Percentiles rank a stretch among this genome's conserved stretches.
Evolutionary conservation across 1,284 basidiomycete species (phyloP).

Genomic region (Trichosporon faecale): DNA sequence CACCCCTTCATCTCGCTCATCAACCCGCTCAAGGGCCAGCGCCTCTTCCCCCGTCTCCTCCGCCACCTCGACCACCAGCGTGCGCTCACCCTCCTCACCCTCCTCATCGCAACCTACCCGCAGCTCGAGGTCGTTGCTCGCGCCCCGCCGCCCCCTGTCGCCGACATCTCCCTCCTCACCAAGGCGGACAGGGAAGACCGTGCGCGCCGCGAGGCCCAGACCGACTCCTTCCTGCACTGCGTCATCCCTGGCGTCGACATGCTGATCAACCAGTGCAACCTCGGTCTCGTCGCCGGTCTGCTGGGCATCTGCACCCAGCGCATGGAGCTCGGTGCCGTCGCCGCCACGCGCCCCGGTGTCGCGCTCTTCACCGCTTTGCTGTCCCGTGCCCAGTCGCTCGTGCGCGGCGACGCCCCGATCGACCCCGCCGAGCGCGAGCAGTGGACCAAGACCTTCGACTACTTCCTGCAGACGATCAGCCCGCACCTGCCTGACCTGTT

Average conservation of each 20-base stretch:
- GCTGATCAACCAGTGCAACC: constrained; percentile 67
- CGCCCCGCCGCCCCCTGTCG: constrained; percentile 61
- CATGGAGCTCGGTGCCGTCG: constrained; percentile 69
- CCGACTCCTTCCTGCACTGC: constrained; percentile 79
- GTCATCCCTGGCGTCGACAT: constrained; percentile 84
- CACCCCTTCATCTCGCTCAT: constrained; percentile 96
- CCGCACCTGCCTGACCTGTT: constrained; percentile 77
- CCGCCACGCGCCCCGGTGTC: constrained; percentile 76
- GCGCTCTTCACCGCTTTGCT: constrained; percentile 89
- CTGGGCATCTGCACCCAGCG: constrained; percentile 79
- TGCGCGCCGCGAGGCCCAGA: constrained; percentile 78
- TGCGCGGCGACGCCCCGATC: constrained; percentile 61
- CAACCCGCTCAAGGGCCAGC: constrained; percentile 86
- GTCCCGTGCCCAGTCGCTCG: constrained; percentile 85
- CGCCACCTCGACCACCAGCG: constrained; percentile 78
- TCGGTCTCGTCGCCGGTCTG: constrained; percentile 82
- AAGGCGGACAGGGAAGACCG: constrained; percentile 61
- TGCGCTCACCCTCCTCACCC: constrained; percentile 80
- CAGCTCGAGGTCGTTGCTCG: constrained; percentile 85
- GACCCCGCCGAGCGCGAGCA: constrained; percentile 72
- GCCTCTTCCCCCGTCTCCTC: constrained; percentile 80
- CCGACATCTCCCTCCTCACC: constrained; percentile 51
- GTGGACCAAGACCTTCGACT: constrained; percentile 83
- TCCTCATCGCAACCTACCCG: constrained; percentile 88
- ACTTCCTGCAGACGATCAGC: constrained; percentile 72